Percentiles rank a stretch among this genome's conserved stretches.
Conservation (phyloP, 768 basidiomycete species). For the Tulasnella sp. region DNA sequence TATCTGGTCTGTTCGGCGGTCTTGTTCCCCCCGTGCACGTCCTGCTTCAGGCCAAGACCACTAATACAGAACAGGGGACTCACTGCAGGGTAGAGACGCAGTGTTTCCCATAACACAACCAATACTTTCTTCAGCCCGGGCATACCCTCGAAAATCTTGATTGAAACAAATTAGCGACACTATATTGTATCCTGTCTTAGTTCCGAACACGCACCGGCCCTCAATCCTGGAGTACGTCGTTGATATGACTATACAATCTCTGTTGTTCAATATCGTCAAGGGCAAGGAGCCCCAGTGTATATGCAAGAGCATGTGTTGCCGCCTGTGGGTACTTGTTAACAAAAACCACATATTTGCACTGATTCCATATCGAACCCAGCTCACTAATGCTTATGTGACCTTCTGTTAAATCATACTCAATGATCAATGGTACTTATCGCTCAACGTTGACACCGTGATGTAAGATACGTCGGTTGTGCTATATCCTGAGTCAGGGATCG, state of each 20-base stretch:
- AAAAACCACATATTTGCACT: background rate
- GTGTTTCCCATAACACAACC: background rate
- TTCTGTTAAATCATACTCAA: too few relatives aligned
- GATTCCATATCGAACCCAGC: background rate
- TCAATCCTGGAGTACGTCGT: background rate
- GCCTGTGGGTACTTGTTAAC: background rate
- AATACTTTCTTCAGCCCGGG: background rate
- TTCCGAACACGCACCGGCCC: background rate
- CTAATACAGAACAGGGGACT: background rate
- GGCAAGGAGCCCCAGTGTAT: constrained; percentile 1
- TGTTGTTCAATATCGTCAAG: constrained; percentile 4
- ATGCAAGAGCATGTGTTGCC: constrained; percentile 6
- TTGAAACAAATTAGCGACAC: too few relatives aligned
- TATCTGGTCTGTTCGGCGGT: background rate
- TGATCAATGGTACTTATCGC: too few relatives aligned
- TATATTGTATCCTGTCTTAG: background rate
- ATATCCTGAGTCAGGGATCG: too few relatives aligned
- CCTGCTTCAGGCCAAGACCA: too few relatives aligned
- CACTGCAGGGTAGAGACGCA: constrained; percentile 7
- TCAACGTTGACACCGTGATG: too few relatives aligned
- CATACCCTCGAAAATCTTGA: background rate
- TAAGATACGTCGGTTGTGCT: too few relatives aligned
- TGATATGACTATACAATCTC: constrained; percentile 2
- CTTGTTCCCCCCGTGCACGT: background rate
- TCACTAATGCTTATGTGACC: too few relatives aligned